A percentile compares a stretch with the other conserved stretches of the same genome.
Evolutionary conservation across 139 green algal genomes (phyloP).

Genomic region (Limnomonas spitsbergensis): DNA sequence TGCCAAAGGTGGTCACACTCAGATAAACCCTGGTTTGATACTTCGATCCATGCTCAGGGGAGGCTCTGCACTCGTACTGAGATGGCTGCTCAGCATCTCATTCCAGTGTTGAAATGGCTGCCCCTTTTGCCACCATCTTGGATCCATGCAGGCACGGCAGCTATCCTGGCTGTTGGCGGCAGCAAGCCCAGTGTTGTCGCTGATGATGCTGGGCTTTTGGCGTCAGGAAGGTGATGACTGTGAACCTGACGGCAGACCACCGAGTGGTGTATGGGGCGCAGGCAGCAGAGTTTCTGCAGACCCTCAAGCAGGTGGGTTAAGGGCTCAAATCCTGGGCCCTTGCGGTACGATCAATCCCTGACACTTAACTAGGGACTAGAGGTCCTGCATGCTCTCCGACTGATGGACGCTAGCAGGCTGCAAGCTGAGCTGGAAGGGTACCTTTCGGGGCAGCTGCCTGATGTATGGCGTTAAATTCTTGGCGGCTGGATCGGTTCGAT

Average conservation of each 20-base stretch:
- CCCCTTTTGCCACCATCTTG: too few species aligned
- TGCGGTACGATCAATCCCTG: too few species aligned
- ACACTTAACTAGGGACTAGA: background rate
- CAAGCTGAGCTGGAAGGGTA: constrained; percentile 78
- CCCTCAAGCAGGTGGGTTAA: constrained; percentile 64
- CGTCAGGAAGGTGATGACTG: constrained; percentile 91
- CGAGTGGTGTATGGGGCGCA: constrained; percentile 93
- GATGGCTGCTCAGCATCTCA: too few species aligned
- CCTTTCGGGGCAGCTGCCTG: too few species aligned
- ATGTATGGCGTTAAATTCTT: too few species aligned
- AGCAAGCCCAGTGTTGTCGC: constrained; percentile 87
- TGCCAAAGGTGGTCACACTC: too few species aligned
- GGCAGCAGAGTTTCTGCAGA: constrained; percentile 91
- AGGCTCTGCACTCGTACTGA: too few species aligned
- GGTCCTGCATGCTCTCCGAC: background rate
- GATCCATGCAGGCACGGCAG: constrained; percentile 81
- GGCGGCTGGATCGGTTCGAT: too few species aligned
- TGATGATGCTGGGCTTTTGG: constrained; percentile 81
- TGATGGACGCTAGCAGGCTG: background rate
- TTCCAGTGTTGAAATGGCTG: too few species aligned
- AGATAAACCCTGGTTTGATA: too few species aligned
- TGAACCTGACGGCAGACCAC: constrained; percentile 97
- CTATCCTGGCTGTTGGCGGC: constrained; percentile 90
- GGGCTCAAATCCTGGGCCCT: too few species aligned
- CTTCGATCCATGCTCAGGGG: too few species aligned